Base-by-base conservation (phyloP, 805 yeast genomes). In the Cyberlindnera euphorbiiphila region DNA sequence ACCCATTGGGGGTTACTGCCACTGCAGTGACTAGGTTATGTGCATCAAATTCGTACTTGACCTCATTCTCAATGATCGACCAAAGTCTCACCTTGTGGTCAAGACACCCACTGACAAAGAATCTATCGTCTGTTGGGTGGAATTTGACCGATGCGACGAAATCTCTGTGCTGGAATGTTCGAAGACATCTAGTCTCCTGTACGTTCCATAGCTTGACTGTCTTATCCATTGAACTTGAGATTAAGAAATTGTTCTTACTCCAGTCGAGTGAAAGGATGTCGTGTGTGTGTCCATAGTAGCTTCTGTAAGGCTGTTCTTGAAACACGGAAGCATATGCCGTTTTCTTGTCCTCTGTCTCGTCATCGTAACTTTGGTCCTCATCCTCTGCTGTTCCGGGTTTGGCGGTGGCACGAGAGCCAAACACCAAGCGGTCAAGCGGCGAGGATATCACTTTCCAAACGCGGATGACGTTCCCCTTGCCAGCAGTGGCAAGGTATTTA, bases 171-270 rank as follows among this genome's bases (percentile, higher is more conserved):
- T 60, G 56, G 51, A 84, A 88, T 1, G 78, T 69, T 32, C 81
- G 71, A 13, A 89, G 62, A 35, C 86, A 77, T 12, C 65, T 69
- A 2, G 61, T 62, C 33, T 89, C 69, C 26, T 84, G 85, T 10
- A 82, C 72, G 57, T 89, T 94, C 96, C 97, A 89, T 32, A 89
- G 62, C 46, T 76, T 74, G 2, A 79, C 95, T 0, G 94, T 81
- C 45, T 76, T 72, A 60, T 89, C 98, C 81, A 85, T 83, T 2
- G 95, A 83, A 4, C 93, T 80, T 0, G 93, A 71, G 1, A 87
- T 56, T 21, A 91, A 56, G 49, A 89, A 89, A 55, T 81, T 81
- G 60, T 87, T 88, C 50, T 81, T 81, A 35, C 94, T 82, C 97
- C 97, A 89, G 51, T 85, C 85, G 23, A 89, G 54, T 9, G 84